Evolutionary conservation across 345 rosid species (phyloP), one percentile per base, ranked within the genome.

Genomic region (Moricandia arvensis): DNA sequence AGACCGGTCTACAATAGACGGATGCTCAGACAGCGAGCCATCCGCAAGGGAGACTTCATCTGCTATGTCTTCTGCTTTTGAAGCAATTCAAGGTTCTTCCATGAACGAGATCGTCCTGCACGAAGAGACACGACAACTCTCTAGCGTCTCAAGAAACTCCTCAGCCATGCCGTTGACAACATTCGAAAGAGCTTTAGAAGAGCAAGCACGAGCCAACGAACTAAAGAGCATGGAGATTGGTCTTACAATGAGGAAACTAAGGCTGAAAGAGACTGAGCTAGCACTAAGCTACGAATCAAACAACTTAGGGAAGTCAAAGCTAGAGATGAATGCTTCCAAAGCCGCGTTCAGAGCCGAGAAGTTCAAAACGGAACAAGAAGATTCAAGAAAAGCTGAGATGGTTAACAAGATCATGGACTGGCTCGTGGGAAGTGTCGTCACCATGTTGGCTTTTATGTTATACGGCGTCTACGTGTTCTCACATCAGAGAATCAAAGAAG

Each of bases 201-300:
- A 89, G 83, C 90, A 88, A 79, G 72, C 84, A 38, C 89, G 96
- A 43, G 85, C 90, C 16, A 95, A 93, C 78, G 88, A 95, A 79
- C 85, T 95, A 54, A 89, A 89, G 83, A 61, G 71, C 11, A 8
- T 85, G 59, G 91, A 89, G 85, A 86, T 86, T 53, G 68, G 85
- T 78, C 82, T 90, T 66, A 61, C 76, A 2, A 82, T 83, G 87
- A 79, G 66, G 78, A 82, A 72, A 75, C 43, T 95, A 82, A 77
- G 68, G 61, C 49, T 86, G 71, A 86, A 89, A 71, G 84, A 90
- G 83, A 77, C 66, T 0, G 81, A 85, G 72, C 75, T 93, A 68
- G 84, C 84, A 71, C 75, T 89, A 60, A 81, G 60, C 34, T 34
- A 12, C 63, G 96, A 90, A 64, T 81, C 90, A 34, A 90, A 93